These are phyloP conservation scores for Mycena pura DNA, from an alignment of 768 basidiomycete species.

Conservation along the genomic window DNA sequence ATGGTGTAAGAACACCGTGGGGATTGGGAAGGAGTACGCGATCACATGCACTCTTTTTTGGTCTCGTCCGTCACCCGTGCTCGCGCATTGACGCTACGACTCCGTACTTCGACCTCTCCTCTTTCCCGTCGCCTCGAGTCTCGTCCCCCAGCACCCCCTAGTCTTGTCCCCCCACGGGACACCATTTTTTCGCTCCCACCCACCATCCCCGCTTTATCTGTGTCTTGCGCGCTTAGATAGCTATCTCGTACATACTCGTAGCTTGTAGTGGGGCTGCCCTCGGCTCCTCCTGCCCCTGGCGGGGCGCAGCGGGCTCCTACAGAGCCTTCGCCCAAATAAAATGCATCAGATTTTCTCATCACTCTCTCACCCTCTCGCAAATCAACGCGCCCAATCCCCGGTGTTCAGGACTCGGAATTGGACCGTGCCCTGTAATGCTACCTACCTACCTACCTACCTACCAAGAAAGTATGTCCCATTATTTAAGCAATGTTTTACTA, in stretches of 20 bases:
- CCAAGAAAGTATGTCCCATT: no score
- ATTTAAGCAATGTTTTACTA: no score
- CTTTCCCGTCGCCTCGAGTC: no score
- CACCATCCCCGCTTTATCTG: no score
- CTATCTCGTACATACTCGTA: not conserved
- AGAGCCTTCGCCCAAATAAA: no score
- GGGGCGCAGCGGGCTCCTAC: not conserved
- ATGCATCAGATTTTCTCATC: no score
- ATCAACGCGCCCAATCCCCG: no score
- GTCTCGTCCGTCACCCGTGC: not conserved
- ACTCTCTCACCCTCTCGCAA: no score
- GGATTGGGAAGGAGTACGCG: not conserved
- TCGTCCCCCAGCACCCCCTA: not conserved
- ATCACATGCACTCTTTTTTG: not conserved
- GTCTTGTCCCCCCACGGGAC: not conserved
- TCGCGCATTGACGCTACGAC: not conserved
- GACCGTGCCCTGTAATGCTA: no score
- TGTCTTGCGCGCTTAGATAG: no score
- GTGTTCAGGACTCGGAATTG: no score
- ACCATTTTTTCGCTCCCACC: not conserved
- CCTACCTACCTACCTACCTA: no score
- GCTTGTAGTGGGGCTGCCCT: not conserved
- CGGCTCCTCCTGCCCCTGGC: not conserved
- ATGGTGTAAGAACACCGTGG: not conserved
- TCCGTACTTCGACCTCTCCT: not conserved